A percentile compares a stretch with the other conserved stretches of the same genome.
Conservation (phyloP, 2,329 filamentous ascomycete species). For the Kalmusia sp. region DNA sequence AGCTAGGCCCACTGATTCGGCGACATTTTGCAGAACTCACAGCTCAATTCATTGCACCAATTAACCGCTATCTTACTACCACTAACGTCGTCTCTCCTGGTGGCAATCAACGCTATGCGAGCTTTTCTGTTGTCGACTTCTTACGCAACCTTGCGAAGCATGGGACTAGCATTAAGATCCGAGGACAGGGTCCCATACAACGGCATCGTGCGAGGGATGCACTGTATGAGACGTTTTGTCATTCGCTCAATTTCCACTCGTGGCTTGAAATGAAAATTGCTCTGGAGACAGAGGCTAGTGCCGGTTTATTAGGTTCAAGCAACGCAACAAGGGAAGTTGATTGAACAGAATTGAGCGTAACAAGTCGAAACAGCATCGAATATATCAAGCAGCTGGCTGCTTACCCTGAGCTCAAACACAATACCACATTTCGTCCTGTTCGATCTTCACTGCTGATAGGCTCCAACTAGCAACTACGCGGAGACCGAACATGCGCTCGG, state of each 20-base stretch:
- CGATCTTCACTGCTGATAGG: too few species aligned
- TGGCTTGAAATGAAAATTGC: slow-evolving; percentile 52
- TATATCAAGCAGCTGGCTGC: too few species aligned
- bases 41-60: slow-evolving; percentile 49
- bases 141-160: slow-evolving; percentile 47
- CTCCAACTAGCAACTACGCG: too few species aligned
- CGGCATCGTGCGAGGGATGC: slow-evolving; percentile 44
- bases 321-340: slow-evolving; percentile 3
- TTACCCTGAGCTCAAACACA: too few species aligned
- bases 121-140: slow-evolving; percentile 47
- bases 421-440: too few species aligned
- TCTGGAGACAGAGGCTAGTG: slow-evolving; percentile 49
- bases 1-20: slow-evolving; percentile 47
- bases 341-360: not conserved
- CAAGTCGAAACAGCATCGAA: not conserved
- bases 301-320: slow-evolving; percentile 38
- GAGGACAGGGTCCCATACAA: slow-evolving; percentile 47
- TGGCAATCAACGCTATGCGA: slow-evolving; percentile 47
- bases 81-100: slow-evolving; percentile 42
- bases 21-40: slow-evolving; percentile 52
- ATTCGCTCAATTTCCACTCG: slow-evolving; percentile 48
- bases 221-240: slow-evolving; percentile 48
- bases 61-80: slow-evolving; percentile 50
- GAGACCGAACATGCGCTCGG: too few species aligned
- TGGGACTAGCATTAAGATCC: slow-evolving; percentile 48